Conservation (phyloP, 1,139 yeast genomes). For the Magnusiomyces paraingens region DNA sequence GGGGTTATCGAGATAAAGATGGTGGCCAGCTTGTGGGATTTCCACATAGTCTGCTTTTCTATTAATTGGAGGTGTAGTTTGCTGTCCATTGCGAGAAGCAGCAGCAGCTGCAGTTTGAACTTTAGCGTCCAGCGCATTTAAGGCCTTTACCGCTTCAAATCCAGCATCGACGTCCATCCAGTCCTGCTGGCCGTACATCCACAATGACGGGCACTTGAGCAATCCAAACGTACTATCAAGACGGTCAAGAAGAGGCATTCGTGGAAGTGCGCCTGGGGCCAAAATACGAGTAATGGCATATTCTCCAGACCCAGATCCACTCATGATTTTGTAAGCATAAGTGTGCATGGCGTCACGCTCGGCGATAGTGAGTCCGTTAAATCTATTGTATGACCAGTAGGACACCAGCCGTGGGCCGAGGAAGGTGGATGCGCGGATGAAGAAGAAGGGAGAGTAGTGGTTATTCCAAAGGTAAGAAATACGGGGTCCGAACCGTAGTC, state of each 20-base stretch:
- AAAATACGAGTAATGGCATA: constrained; percentile 55
- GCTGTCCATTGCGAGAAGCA: no score
- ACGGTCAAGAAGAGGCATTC: constrained; percentile 68
- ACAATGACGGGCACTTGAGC: constrained; percentile 42
- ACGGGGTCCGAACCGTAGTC: neutral
- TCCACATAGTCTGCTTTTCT: constrained; percentile 38
- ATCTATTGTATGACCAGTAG: constrained; percentile 27
- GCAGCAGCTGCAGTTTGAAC: neutral
- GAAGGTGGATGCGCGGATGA: constrained; percentile 24
- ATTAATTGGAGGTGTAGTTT: neutral
- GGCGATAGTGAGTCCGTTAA: constrained; percentile 21
- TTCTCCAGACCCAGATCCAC: constrained; percentile 58
- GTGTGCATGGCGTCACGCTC: constrained; percentile 37
- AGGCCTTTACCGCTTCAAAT: constrained; percentile 39
- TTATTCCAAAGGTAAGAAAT: constrained; percentile 26
- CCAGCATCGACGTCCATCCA: constrained; percentile 86
- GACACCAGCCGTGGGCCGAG: constrained; percentile 27
- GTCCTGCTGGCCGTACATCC: constrained; percentile 77
- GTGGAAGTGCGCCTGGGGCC: constrained; percentile 71
- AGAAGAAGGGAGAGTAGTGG: constrained; percentile 25
- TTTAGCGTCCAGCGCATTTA: constrained; percentile 30
- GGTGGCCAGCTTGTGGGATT: constrained; percentile 64
- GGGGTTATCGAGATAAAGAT: constrained; percentile 70
- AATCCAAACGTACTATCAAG: constrained; percentile 29
- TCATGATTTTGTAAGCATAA: constrained; percentile 55